phyloP scores from a whole-genome alignment of 1,284 basidiomycete species.

The Ceratorhiza oryzae-sativae region DNA sequence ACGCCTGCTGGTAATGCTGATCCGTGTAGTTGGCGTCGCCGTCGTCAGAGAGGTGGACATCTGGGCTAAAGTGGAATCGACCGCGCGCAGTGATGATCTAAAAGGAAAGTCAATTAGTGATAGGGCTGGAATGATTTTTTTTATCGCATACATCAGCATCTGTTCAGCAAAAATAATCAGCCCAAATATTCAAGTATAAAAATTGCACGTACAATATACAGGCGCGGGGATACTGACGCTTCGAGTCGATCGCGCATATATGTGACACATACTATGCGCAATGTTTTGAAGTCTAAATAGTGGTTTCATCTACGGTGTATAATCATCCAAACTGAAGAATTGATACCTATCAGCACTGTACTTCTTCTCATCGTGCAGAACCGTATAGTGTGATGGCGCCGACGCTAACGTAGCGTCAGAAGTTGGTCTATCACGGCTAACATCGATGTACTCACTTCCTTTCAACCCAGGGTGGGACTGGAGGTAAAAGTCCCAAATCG shows the following conservation, averaged over 20 bases:
- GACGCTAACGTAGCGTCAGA: conserved; percentile 22
- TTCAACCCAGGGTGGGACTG: conserved; percentile 69
- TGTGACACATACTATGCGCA: conserved; percentile 22
- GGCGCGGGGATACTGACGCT: conserved; percentile 35
- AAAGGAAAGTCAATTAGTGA: background rate
- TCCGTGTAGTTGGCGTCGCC: conserved; percentile 31
- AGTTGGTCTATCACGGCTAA: background rate
- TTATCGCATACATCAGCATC: conserved; percentile 20
- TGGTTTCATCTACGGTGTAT: background rate
- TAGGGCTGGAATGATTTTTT: no score
- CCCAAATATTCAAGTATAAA: background rate
- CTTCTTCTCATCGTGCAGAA: conserved; percentile 40
- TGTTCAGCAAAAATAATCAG: background rate
- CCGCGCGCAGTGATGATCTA: conserved; percentile 35
- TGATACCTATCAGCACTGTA: conserved; percentile 38
- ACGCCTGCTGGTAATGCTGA: conserved; percentile 37
- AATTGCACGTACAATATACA: conserved; percentile 18
- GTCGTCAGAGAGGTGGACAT: conserved; percentile 28
- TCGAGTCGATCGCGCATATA: conserved; percentile 22
- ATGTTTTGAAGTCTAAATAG: conserved; percentile 17
- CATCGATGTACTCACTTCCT: conserved; percentile 15
- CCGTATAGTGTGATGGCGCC: conserved; percentile 41
- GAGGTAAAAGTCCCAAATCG: conserved; percentile 80
- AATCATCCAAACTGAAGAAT: background rate
- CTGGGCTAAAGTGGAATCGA: conserved; percentile 29